Evolutionary conservation across 495 filamentous ascomycete species (phyloP), one percentile per base, ranked within the genome.

Genomic region (Penicillium cosmopolitanum): DNA sequence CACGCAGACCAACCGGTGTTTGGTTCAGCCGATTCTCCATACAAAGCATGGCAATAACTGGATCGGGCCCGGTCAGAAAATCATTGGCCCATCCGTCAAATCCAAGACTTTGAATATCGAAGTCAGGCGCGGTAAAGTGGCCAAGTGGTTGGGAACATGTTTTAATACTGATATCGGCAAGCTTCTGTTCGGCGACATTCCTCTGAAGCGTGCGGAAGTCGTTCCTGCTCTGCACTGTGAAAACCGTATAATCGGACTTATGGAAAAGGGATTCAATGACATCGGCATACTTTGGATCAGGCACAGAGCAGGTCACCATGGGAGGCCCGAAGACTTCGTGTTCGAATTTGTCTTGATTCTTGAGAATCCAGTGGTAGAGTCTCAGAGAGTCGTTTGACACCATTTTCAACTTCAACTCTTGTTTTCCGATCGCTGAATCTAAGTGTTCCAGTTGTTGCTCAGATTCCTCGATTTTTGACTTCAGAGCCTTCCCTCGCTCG

Each of bases 21-120:
- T 75, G 71, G 62, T 96, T 84, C 3, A 97, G 61, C 21, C 72
- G 77, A 19, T 77, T 78, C 52, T 89, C 86, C 23, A 81, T 80
- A 66, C 91, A 96, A 33, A 99, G 82, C 88, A 96, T 92, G 21
- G 91, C 86, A 31, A 97, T 74, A 3, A 99, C 90, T 4, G 91
- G 85, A 15, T 90, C 89, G 1, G 95, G 95, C 0, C 93, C 95
- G 23, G 84, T 80, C 11, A 99, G 66, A 55, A 79, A 90, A 63
- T 97, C 88, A 4, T 88, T 77, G 5, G 89, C 85, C 80, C 88
- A 97, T 10, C 86, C 85, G 56, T 95, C 89, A 51, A 98, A 87
- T 1, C 93, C 94, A 50, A 85, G 75, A 4, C 60, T 53, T 31
- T 65, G 65, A 53, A 92, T 67, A 51, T 90, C 77, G 9, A 87